Conservation (phyloP, 2,329 filamentous ascomycete genomes). For the Epicoccum sorghinum region DNA sequence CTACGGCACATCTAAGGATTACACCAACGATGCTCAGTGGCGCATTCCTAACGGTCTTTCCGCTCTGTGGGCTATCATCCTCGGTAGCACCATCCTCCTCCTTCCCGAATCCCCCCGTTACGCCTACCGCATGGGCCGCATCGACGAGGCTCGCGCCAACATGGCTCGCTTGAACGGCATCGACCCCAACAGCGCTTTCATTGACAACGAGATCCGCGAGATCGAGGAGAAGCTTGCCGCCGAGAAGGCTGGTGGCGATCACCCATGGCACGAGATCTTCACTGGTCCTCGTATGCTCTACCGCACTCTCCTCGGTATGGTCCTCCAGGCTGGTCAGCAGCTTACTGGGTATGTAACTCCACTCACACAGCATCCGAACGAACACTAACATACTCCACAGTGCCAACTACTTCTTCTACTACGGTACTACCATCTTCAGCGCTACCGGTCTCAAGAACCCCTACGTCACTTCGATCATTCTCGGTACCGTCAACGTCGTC, state of each 20-base stretch:
- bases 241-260: slow-evolving; percentile 50
- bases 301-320: slow-evolving; percentile 66
- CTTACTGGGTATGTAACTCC: slow-evolving; percentile 55
- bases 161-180: slow-evolving; percentile 63
- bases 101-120: slow-evolving; percentile 64
- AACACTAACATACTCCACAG: slow-evolving; percentile 30
- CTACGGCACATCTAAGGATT: slow-evolving; percentile 62
- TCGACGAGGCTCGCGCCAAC: slow-evolving; percentile 58
- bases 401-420: slow-evolving; percentile 70
- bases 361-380: background rate
- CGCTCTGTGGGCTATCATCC: slow-evolving; percentile 61
- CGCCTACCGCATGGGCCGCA: slow-evolving; percentile 61
- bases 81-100: slow-evolving; percentile 60
- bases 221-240: slow-evolving; percentile 63
- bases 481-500: slow-evolving; percentile 57
- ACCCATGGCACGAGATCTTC: slow-evolving; percentile 64
- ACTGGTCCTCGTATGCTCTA: slow-evolving; percentile 71
- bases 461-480: slow-evolving; percentile 57
- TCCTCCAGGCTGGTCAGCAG: slow-evolving; percentile 70
- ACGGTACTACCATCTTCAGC: slow-evolving; percentile 55
- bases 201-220: slow-evolving; percentile 60
- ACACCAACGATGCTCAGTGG: slow-evolving; percentile 62
- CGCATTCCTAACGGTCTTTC: slow-evolving; percentile 67
- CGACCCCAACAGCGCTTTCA: slow-evolving; percentile 59
- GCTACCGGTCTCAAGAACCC: slow-evolving; percentile 51